Evolutionary conservation across 1,284 basidiomycete species (phyloP), one percentile per base, ranked within the genome.

Genomic region (Tylopilus sp.): DNA sequence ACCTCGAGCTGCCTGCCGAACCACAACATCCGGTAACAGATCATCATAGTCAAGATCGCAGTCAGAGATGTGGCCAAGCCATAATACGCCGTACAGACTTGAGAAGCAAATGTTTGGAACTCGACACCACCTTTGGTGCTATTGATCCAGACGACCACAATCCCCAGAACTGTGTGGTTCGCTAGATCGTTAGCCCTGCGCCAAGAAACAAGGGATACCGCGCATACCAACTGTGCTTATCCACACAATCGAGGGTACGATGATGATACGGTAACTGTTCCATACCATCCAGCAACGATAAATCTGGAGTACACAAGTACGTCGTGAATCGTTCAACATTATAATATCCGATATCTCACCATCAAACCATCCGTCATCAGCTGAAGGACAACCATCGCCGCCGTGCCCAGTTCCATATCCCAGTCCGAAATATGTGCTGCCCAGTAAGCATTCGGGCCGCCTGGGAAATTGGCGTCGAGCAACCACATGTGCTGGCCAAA

Each of bases 351-450:
- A 44, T 44, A 9, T 41, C 68, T 62, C 53, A 68, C 70, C 68
- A 70, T 66, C 13, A 72, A 54, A 2, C 39, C 70, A 49, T 72
- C 67, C 0, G 68, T 65, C 68, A 71, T 67, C 24, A 67, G 62
- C 49, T 70, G 70, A 26, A 72, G 56, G 29, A 63, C 3, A 19
- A 64, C 24, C n/a, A 62, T 18, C 10, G 63, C 52, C 60, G 54
- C 24, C 15, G 39, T n/a, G 9, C 57, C 67, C 32, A 68, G 22
- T 29, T 44, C 55, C 52, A 60, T 52, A 36, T 62, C 59, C 67
- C 62, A 68, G 22, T 19, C 39, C 9, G 62, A 59, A 7, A 54
- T 49, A 53, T 62, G 32, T 5, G 22, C 36, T 2, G 32, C 26
- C 55, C 55, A 63, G 36, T 36, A 36, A 36, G 36, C 61, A 32